These are phyloP conservation scores for Spiraea crenata DNA, from an alignment of 331 rosid species.

Conservation along the genomic window DNA sequence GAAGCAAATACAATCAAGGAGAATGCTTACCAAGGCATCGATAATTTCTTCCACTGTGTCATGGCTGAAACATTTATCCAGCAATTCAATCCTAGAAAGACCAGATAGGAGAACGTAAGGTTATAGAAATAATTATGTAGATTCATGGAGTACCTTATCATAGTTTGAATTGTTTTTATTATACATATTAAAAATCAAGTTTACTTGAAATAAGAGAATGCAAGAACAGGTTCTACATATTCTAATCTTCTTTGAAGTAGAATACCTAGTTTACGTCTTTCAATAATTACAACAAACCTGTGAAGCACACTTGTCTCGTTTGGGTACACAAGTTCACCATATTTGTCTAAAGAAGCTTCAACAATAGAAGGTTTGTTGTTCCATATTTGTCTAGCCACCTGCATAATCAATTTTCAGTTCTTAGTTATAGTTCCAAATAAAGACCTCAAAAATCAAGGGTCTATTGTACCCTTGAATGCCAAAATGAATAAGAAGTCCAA, in stretches of 20 bases:
- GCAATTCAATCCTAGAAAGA: constrained; percentile 58
- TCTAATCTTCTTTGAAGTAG: constrained; percentile 1
- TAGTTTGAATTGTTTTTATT: neutral
- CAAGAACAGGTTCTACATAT: neutral
- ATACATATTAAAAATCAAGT: neutral
- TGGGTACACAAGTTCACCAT: constrained; percentile 56
- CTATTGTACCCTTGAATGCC: no score
- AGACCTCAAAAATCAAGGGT: no score
- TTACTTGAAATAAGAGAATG: neutral
- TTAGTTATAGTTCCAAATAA: no score
- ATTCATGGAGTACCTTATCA: constrained; percentile 1
- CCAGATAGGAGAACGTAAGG: constrained; percentile 15
- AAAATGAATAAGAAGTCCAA: no score
- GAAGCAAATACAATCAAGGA: constrained; percentile 2
- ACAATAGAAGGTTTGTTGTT: constrained; percentile 89
- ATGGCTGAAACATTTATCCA: constrained; percentile 75
- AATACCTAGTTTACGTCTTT: neutral
- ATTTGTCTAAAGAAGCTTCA: constrained; percentile 73
- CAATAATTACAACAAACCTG: constrained; percentile 46
- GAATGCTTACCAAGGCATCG: constrained; percentile 66
- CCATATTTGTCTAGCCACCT: no score
- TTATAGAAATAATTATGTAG: neutral
- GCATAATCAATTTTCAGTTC: no score
- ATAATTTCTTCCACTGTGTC: constrained; percentile 91
- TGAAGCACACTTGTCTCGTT: constrained; percentile 49